Evolutionary conservation across 129 eudicot genomes (phyloP).

Genomic region (Heracleum sosnowskyi): DNA sequence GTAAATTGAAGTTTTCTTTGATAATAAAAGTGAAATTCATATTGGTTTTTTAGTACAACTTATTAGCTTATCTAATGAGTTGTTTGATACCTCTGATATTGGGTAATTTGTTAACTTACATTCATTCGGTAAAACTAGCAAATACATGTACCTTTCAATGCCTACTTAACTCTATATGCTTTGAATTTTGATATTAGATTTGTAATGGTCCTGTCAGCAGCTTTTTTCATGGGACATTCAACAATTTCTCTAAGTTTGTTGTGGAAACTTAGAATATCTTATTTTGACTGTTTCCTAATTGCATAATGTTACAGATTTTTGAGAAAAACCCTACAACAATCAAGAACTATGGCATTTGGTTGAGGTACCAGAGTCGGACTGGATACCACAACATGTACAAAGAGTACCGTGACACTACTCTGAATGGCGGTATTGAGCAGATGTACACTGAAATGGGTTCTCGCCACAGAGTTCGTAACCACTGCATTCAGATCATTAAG

Average conservation of each 20-base stretch:
- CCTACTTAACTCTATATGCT: neutral
- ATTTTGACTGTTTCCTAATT: neutral
- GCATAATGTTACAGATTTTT: conserved; percentile 39
- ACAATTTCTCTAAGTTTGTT: neutral
- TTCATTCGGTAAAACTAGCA: neutral
- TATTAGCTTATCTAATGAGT: too few relatives aligned
- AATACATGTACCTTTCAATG: neutral
- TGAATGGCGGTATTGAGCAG: conserved; percentile 79
- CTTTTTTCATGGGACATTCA: neutral
- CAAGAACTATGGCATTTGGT: conserved; percentile 93
- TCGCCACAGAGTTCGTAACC: conserved; percentile 82
- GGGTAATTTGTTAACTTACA: too few relatives aligned
- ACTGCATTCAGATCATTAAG: conserved; percentile 86
- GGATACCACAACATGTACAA: conserved; percentile 85
- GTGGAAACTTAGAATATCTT: neutral
- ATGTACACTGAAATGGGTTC: conserved; percentile 99
- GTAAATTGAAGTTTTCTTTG: too few relatives aligned
- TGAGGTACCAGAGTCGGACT: conserved; percentile 81
- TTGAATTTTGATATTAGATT: neutral
- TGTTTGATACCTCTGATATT: too few relatives aligned
- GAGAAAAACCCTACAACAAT: conserved; percentile 84
- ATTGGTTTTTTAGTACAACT: too few relatives aligned
- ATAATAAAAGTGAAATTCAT: too few relatives aligned
- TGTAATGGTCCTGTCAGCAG: neutral
- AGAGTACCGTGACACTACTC: conserved; percentile 85